These are phyloP conservation scores for Penicillium hordei DNA, from an alignment of 2,329 filamentous ascomycete species.

Conservation along the genomic window DNA sequence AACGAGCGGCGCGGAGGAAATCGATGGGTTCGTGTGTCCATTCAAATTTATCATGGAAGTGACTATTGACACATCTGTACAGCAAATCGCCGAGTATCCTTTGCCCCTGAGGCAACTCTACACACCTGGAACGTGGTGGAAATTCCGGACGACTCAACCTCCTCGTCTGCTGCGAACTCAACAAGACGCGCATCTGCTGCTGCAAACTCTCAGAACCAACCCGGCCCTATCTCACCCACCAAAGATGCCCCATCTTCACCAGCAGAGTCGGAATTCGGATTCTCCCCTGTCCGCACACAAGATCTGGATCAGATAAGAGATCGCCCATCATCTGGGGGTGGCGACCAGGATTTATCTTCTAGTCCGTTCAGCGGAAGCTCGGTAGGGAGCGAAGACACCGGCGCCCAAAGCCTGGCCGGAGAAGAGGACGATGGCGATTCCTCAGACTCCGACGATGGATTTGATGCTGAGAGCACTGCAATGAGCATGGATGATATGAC, in stretches of 20 bases:
- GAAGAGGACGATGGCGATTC: constrained; percentile 45
- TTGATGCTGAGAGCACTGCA: constrained; percentile 68
- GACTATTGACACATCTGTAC: constrained; percentile 20
- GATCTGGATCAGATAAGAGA: constrained; percentile 61
- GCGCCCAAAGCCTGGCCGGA: constrained; percentile 37
- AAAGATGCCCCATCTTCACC: constrained; percentile 62
- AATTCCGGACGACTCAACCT: constrained; percentile 81
- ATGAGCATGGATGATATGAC: constrained; percentile 81
- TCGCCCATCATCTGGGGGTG: constrained; percentile 21
- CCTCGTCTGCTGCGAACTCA: constrained; percentile 69
- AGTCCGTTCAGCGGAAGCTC: constrained; percentile 70
- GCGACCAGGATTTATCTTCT: constrained; percentile 67
- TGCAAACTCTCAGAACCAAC: constrained; percentile 37
- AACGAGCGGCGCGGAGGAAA: constrained; percentile 85
- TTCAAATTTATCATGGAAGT: background rate
- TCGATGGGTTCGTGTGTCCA: constrained; percentile 62
- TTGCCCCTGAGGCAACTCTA: constrained; percentile 93
- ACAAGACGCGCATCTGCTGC: constrained; percentile 70
- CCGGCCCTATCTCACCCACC: constrained; percentile 44
- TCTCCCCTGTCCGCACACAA: constrained; percentile 65
- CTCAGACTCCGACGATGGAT: constrained; percentile 51
- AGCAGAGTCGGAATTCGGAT: constrained; percentile 57
- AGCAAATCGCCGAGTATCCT: constrained; percentile 89
- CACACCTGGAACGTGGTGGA: constrained; percentile 97
- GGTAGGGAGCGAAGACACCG: constrained; percentile 48